Evolutionary conservation across 768 basidiomycete genomes (phyloP).

Genomic region (Boletus barrowsii): DNA sequence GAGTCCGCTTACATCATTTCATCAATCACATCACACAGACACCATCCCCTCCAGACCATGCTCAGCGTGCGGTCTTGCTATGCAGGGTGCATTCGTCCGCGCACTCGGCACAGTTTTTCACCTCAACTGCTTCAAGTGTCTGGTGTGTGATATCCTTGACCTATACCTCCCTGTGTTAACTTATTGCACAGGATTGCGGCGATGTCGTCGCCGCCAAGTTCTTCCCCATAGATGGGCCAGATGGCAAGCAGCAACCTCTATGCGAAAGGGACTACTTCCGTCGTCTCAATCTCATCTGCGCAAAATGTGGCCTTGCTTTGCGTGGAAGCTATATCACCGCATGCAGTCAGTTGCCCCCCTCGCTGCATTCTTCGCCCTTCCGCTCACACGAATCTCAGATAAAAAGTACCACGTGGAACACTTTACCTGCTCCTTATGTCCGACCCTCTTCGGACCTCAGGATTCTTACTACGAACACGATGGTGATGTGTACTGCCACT

Average conservation of each 20-base stretch:
- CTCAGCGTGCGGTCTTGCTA: conserved; percentile 71
- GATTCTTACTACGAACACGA: conserved; percentile 99
- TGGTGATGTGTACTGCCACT: conserved; percentile 97
- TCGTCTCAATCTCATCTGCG: conserved; percentile 92
- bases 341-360: conserved; percentile 67
- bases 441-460: conserved; percentile 94
- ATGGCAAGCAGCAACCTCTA: conserved; percentile 87
- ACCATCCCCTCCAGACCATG: conserved; percentile 49
- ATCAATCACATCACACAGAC: conserved; percentile 6
- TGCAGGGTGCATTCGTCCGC: conserved; percentile 96
- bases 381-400: conserved; percentile 47
- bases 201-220: conserved; percentile 97
- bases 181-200: conserved; percentile 76
- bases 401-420: conserved; percentile 99
- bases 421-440: conserved; percentile 96
- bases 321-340: conserved; percentile 99
- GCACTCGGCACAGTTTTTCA: conserved; percentile 93
- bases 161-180: neutral
- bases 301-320: conserved; percentile 90
- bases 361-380: neutral
- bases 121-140: conserved; percentile 97
- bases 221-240: conserved; percentile 93
- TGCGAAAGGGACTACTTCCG: conserved; percentile 99
- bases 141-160: conserved; percentile 54
- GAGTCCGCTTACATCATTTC: conserved; percentile 32